phyloP scores from a whole-genome alignment of 202 grass and related monocot species.

The Setaria italica region DNA sequence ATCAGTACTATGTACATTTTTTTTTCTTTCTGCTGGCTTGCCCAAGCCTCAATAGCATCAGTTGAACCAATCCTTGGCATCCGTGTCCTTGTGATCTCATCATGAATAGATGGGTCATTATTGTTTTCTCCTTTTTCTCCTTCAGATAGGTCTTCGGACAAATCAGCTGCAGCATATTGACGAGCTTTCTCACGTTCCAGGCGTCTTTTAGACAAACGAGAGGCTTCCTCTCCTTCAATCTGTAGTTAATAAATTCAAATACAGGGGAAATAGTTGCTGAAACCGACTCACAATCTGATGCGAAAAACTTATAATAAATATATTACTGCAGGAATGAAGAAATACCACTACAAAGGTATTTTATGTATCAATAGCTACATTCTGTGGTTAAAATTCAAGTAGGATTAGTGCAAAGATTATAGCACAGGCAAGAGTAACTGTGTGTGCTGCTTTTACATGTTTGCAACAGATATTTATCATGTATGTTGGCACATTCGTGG shows the following conservation, averaged over 20 bases:
- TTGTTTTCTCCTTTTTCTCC: slow-evolving; percentile 68
- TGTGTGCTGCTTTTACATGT: neutral
- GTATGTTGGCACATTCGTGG: neutral
- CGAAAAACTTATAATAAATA: slow-evolving; percentile 11
- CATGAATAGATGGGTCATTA: slow-evolving; percentile 62
- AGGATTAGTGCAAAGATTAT: slow-evolving; percentile 1
- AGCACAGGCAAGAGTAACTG: neutral
- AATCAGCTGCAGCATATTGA: slow-evolving; percentile 68
- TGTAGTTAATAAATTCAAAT: slow-evolving; percentile 50
- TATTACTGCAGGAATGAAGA: slow-evolving; percentile 23
- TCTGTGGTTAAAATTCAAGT: slow-evolving; percentile 16
- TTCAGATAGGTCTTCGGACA: slow-evolving; percentile 87
- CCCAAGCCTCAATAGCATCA: slow-evolving; percentile 70
- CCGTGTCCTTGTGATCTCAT: slow-evolving; percentile 63
- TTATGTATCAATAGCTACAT: slow-evolving; percentile 8
- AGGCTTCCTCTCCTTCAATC: slow-evolving; percentile 87
- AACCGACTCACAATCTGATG: slow-evolving; percentile 13
- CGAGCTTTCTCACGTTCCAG: slow-evolving; percentile 66
- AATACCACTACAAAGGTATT: neutral
- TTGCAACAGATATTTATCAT: slow-evolving; percentile 18
- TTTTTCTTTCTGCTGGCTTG: slow-evolving; percentile 74
- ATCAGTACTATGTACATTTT: slow-evolving; percentile 88
- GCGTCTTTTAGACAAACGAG: slow-evolving; percentile 53
- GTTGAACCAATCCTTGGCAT: slow-evolving; percentile 72
- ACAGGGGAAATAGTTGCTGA: slow-evolving; percentile 20